These are phyloP conservation scores for Xerocomellus amylosporus DNA, from an alignment of 768 basidiomycete species.

Conservation along the genomic window DNA sequence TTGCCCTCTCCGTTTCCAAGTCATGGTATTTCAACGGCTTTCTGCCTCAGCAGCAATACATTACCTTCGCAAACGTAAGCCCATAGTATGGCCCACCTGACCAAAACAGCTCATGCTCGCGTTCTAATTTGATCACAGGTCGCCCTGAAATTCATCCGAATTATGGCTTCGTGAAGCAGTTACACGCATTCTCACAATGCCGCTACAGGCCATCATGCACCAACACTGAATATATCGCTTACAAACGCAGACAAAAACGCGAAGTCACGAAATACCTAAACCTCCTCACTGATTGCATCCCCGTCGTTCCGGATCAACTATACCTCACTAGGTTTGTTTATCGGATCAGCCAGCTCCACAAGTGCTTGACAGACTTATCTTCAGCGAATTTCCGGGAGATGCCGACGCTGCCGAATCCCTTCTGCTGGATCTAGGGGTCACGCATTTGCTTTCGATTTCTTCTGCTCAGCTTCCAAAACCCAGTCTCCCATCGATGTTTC, in stretches of 20 bases:
- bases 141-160: constrained; percentile 41
- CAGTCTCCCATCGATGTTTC: constrained; percentile 29
- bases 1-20: constrained; percentile 26
- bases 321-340: constrained; percentile 47
- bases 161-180: constrained; percentile 56
- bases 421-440: constrained; percentile 48
- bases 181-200: constrained; percentile 53
- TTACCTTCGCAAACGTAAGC: constrained; percentile 49
- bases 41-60: constrained; percentile 44
- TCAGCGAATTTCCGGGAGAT: constrained; percentile 58
- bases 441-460: constrained; percentile 53
- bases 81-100: background rate
- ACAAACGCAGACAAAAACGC: constrained; percentile 55
- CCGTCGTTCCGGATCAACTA: constrained; percentile 47
- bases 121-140: constrained; percentile 24
- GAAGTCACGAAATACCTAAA: constrained; percentile 54
- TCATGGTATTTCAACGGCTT: constrained; percentile 48
- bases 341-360: background rate
- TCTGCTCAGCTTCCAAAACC: constrained; percentile 45
- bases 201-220: constrained; percentile 42
- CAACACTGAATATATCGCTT: constrained; percentile 49
- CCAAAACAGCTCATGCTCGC: constrained; percentile 10
- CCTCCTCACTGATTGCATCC: constrained; percentile 49
- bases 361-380: background rate
- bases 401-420: constrained; percentile 47